phyloP scores from a whole-genome alignment of 2,329 filamentous ascomycete genomes.

The Trichoderma sp. region DNA sequence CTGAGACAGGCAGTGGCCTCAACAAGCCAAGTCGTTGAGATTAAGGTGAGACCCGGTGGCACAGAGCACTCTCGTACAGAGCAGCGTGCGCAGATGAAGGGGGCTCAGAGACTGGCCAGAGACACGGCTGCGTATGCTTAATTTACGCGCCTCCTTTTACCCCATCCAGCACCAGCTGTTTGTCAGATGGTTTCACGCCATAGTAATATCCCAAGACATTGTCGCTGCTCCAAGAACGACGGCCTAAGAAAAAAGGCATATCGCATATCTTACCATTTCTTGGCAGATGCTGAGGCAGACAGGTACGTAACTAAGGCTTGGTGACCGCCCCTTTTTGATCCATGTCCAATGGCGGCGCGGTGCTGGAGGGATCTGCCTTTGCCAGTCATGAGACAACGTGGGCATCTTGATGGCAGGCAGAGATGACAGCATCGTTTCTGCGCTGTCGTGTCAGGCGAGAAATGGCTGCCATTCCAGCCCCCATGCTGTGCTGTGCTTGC shows the following conservation, averaged over 20 bases:
- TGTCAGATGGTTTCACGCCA: slow-evolving; percentile 15
- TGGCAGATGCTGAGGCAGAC: not conserved
- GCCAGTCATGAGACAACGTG: slow-evolving; percentile 21
- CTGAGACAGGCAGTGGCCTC: slow-evolving; percentile 13
- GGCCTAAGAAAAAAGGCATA: not conserved
- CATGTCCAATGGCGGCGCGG: not conserved
- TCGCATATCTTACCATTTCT: slow-evolving; percentile 12
- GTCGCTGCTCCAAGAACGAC: not conserved
- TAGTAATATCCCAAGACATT: slow-evolving; percentile 9
- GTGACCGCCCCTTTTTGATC: not conserved
- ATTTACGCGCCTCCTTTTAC: slow-evolving; percentile 9
- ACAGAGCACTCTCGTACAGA: not conserved
- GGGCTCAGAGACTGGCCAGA: slow-evolving; percentile 10
- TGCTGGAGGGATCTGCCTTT: slow-evolving; percentile 5
- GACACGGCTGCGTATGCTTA: slow-evolving; percentile 20
- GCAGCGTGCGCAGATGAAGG: slow-evolving; percentile 4
- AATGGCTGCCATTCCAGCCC: slow-evolving; percentile 14
- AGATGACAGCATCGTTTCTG: slow-evolving; percentile 5
- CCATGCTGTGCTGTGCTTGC: not conserved
- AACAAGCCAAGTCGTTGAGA: slow-evolving; percentile 15
- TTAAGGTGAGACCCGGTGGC: slow-evolving; percentile 14
- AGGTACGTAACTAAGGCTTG: not conserved
- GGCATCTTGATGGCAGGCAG: not conserved
- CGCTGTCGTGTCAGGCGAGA: slow-evolving; percentile 11
- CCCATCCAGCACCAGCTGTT: not conserved